Percentiles rank a stretch among this genome's conserved stretches.
These are phyloP conservation scores for Juglanconis juglandina DNA, from an alignment of 2,329 filamentous ascomycete genomes.

Conservation along the genomic window DNA sequence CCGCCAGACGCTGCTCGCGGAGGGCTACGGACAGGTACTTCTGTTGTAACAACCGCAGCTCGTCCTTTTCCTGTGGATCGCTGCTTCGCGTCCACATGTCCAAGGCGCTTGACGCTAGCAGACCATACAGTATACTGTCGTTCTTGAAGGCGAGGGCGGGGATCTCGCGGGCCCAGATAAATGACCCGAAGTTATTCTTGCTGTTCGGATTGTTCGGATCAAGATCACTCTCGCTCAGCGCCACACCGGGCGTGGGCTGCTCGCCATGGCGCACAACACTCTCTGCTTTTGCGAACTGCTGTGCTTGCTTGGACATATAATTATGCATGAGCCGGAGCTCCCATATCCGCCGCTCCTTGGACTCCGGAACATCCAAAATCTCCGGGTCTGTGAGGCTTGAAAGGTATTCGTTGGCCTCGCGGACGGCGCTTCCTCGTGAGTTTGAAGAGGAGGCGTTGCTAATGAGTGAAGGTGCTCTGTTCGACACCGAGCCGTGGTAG, in stretches of 20 bases:
- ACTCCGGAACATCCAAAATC: constrained; percentile 30
- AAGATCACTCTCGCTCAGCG: neutral
- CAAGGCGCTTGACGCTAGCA: constrained; percentile 35
- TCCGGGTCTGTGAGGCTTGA: constrained; percentile 14
- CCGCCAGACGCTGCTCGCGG: constrained; percentile 34
- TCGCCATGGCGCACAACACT: constrained; percentile 11
- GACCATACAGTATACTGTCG: constrained; percentile 32
- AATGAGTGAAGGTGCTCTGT: constrained; percentile 1
- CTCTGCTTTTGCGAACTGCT: constrained; percentile 23
- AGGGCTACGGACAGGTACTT: constrained; percentile 34
- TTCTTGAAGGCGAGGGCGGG: constrained; percentile 31
- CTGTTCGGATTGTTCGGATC: neutral
- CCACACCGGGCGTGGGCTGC: constrained; percentile 14
- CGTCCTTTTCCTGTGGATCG: constrained; percentile 17
- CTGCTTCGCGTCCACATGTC: constrained; percentile 29
- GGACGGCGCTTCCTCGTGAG: neutral
- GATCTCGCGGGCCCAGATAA: constrained; percentile 32
- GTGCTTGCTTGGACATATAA: constrained; percentile 29
- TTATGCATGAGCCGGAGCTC: constrained; percentile 36
- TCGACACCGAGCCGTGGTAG: neutral
- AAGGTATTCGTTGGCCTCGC: constrained; percentile 22
- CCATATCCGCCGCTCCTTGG: constrained; percentile 33
- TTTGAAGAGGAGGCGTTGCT: constrained; percentile 5
- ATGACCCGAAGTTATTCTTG: neutral
- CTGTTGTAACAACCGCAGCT: constrained; percentile 28